phyloP scores from a whole-genome alignment of 352 stramenopile species.

The Phytophthora capsici region DNA sequence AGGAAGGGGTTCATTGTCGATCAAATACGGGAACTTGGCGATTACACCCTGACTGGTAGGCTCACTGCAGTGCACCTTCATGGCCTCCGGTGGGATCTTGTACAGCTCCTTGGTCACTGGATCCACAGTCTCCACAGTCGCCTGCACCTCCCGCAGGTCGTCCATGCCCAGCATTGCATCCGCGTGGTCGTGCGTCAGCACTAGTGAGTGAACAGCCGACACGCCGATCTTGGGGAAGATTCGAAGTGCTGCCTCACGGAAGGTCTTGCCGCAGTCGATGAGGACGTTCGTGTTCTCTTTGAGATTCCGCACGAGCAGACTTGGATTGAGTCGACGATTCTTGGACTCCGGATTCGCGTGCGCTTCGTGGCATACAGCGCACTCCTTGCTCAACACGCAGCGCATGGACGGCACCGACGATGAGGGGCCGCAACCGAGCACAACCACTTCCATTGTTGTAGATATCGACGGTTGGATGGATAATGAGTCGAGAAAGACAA shows the following conservation, averaged over 20 bases:
- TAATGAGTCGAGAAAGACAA: too few species aligned
- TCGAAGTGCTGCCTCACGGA: slow-evolving; percentile 77
- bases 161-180: slow-evolving; percentile 87
- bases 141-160: slow-evolving; percentile 85
- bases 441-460: slow-evolving; percentile 73
- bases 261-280: slow-evolving; percentile 91
- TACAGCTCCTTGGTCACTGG: slow-evolving; percentile 62
- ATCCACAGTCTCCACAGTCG: slow-evolving; percentile 57
- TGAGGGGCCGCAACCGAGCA: slow-evolving; percentile 85
- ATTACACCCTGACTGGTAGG: slow-evolving; percentile 64
- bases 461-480: background rate
- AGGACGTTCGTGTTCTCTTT: slow-evolving; percentile 60
- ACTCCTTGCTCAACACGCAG: slow-evolving; percentile 64
- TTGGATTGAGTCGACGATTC: slow-evolving; percentile 85
- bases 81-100: slow-evolving; percentile 58
- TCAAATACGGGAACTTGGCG: slow-evolving; percentile 84
- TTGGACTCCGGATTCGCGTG: slow-evolving; percentile 69
- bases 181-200: slow-evolving; percentile 88
- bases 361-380: slow-evolving; percentile 72
- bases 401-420: slow-evolving; percentile 82
- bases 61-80: slow-evolving; percentile 69
- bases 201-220: slow-evolving; percentile 63
- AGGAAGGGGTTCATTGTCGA: slow-evolving; percentile 46
- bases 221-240: slow-evolving; percentile 65
- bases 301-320: slow-evolving; percentile 72